phyloP scores from a whole-genome alignment of 768 basidiomycete genomes.

The Pulveroboletus frians region DNA sequence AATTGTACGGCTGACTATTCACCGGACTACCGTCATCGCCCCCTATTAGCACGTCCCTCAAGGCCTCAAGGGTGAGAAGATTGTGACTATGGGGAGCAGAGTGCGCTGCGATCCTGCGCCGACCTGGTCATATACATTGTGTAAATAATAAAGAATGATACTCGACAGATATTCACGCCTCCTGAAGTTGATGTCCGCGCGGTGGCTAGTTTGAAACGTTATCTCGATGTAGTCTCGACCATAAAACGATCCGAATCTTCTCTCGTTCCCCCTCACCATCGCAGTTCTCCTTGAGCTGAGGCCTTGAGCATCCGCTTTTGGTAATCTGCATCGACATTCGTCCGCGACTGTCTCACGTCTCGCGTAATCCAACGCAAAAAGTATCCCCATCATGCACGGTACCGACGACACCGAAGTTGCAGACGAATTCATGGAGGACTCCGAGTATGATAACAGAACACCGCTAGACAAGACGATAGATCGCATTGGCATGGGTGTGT shows the following conservation, averaged over 20 bases:
- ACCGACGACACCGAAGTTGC: slow-evolving; percentile 29
- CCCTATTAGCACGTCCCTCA: too few species aligned
- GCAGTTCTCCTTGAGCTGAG: too few species aligned
- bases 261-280: neutral
- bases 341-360: slow-evolving; percentile 4
- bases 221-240: neutral
- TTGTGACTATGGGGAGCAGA: too few species aligned
- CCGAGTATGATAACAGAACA: slow-evolving; percentile 42
- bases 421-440: slow-evolving; percentile 19
- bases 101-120: too few species aligned
- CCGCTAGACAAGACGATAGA: slow-evolving; percentile 84
- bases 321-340: neutral
- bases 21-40: too few species aligned
- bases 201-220: slow-evolving; percentile 2
- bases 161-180: too few species aligned
- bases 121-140: too few species aligned
- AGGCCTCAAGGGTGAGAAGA: too few species aligned
- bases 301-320: neutral
- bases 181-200: too few species aligned
- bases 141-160: too few species aligned
- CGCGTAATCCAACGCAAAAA: slow-evolving; percentile 3
- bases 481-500: slow-evolving; percentile 79
- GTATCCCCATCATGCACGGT: slow-evolving; percentile 33
- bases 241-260: neutral
- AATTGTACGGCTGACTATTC: too few species aligned